Evolutionary conservation across 2,329 filamentous ascomycete species (phyloP), one percentile per base, ranked within the genome.

Genomic region (Neonectria sp.): DNA sequence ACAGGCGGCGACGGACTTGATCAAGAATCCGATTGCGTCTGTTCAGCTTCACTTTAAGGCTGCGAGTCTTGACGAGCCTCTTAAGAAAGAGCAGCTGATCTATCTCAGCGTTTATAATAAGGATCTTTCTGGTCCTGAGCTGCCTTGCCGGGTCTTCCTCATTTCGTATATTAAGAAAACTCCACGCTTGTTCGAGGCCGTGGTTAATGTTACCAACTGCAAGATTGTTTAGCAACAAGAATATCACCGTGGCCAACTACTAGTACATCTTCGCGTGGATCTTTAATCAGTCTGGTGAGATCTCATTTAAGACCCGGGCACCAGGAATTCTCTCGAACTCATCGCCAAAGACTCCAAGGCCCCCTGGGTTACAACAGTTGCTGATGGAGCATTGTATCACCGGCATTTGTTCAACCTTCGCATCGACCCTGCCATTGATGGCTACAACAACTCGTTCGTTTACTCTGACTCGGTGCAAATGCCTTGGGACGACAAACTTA

Each of bases 171-270:
- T 69, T 52, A 67, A 69, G 43, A 33, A 56, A 2, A 59, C 67
- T 4, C 64, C 60, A 17, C 49, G 65, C 35, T 46, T 69, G 12
- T 69, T 69, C 15, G 64, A 68, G 60, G 67, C 64, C 6, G 35
- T 69, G 2, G 52, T 69, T 12, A 65, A 69, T 61, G 65, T 68
- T 13, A 60, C 60, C 46, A 61, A 59, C 29, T 55, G 52, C 21
- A 60, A 65, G 31, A 35, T 68, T 33, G 48, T 55, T 13, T 24
- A 58, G n/a, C 65, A 69, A 4, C 24, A 67, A 87, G 73, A 90
- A 92, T 76, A 88, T 91, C 74, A 93, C 91, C 0, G 84, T 92
- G 0, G 87, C 86, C 45, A 93, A 93, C 80, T 93, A 93, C 81
- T 91, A 93, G 75, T 93, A 88, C 68, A 81, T 21, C 21, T 21